Percentiles rank a stretch among this genome's conserved stretches.
Conservation (phyloP, 306 rosid species). For the Acacia crassicarpa region DNA sequence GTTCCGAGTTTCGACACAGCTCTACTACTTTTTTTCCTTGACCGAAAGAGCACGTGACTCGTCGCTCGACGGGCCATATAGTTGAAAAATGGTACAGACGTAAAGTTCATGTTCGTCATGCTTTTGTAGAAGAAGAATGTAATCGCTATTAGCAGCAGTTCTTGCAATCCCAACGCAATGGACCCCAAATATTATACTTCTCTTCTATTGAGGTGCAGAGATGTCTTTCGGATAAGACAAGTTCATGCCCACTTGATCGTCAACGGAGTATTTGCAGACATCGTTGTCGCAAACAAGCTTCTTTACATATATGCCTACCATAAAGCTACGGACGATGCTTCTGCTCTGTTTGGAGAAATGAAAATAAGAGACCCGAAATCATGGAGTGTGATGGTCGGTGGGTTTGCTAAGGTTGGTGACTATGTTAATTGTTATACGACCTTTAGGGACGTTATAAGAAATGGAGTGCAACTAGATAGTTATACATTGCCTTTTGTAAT, state of each 20-base stretch:
- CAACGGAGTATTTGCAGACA: constrained; percentile 51
- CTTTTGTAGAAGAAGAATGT: constrained; percentile 12
- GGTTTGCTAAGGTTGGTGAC: constrained; percentile 66
- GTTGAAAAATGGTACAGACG: not conserved
- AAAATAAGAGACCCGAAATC: constrained; percentile 45
- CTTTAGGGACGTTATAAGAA: constrained; percentile 59
- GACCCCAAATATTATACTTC: constrained; percentile 38
- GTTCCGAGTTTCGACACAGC: not conserved
- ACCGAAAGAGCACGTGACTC: not conserved
- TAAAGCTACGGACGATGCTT: constrained; percentile 47
- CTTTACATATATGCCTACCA: constrained; percentile 51
- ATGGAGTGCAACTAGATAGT: constrained; percentile 47
- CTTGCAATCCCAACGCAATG: constrained; percentile 19
- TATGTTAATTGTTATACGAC: constrained; percentile 43
- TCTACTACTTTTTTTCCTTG: not conserved
- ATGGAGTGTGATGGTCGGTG: constrained; percentile 76
- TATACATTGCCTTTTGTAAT: constrained; percentile 68
- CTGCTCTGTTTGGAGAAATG: constrained; percentile 54
- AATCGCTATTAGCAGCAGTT: not conserved
- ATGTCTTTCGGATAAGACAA: constrained; percentile 51
- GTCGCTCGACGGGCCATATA: not conserved
- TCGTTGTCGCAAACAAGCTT: constrained; percentile 68
- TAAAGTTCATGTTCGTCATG: not conserved
- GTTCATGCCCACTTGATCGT: constrained; percentile 51
- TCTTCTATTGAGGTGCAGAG: constrained; percentile 50